A percentile compares a stretch with the other conserved stretches of the same genome.
These are phyloP conservation scores for Termitomyces heimii DNA, from an alignment of 768 basidiomycete species.

Conservation along the genomic window DNA sequence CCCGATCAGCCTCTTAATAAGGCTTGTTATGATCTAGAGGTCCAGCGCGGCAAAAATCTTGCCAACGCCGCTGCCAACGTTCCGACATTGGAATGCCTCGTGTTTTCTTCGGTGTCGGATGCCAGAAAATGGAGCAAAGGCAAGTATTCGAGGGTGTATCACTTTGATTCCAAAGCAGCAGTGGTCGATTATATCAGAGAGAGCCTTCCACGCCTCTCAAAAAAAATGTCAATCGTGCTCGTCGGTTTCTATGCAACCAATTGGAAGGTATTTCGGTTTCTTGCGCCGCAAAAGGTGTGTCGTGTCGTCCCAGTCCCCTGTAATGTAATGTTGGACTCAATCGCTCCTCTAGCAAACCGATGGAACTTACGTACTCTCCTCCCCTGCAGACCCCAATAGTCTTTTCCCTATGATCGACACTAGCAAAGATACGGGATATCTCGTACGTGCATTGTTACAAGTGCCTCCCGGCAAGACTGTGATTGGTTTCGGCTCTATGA, in stretches of 20 bases:
- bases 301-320: not conserved
- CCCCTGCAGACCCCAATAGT: not conserved
- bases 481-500: slow-evolving; percentile 8
- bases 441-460: slow-evolving; percentile 2
- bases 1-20: not conserved
- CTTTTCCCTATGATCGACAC: slow-evolving; percentile 5
- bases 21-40: slow-evolving; percentile 4
- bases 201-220: not conserved
- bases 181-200: slow-evolving; percentile 1
- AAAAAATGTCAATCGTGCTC: slow-evolving; percentile 1
- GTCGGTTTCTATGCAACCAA: slow-evolving; percentile 4
- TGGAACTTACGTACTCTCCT: not conserved
- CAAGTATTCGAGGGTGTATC: not conserved
- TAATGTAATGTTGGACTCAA: too few relatives aligned
- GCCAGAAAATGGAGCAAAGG: slow-evolving; percentile 2
- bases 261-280: not conserved
- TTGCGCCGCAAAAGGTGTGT: not conserved
- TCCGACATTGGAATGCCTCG: not conserved
- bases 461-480: slow-evolving; percentile 1
- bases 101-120: not conserved
- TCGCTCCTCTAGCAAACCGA: not conserved
- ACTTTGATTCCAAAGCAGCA: slow-evolving; percentile 3
- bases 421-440: not conserved
- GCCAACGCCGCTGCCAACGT: slow-evolving; percentile 2
- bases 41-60: slow-evolving; percentile 3